Evolutionary conservation across 768 basidiomycete genomes (phyloP).

Genomic region (Lactifluus subvellereus): DNA sequence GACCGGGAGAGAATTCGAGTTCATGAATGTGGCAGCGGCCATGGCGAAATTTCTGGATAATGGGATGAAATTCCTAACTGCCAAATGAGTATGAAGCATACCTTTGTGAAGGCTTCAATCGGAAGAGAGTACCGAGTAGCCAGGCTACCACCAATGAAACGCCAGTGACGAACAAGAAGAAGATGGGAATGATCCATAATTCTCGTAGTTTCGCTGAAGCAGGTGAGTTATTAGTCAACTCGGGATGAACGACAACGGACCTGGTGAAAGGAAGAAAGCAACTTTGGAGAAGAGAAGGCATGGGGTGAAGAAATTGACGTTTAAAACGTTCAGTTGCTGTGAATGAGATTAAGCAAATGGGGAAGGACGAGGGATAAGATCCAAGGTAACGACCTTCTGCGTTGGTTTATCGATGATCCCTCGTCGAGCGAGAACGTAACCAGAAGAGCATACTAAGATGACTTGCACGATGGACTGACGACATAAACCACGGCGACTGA

Average conservation of each 20-base stretch:
- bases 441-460: constrained; percentile 77
- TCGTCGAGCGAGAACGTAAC: constrained; percentile 69
- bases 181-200: constrained; percentile 80
- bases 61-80: neutral
- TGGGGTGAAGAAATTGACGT: constrained; percentile 86
- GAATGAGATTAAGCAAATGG: neutral
- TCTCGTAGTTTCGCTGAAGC: constrained; percentile 64
- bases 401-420: constrained; percentile 86
- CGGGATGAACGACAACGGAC: constrained; percentile 32
- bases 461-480: constrained; percentile 82
- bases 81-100: constrained; percentile 30
- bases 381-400: constrained; percentile 59
- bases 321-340: constrained; percentile 73
- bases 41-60: constrained; percentile 62
- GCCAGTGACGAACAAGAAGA: constrained; percentile 72
- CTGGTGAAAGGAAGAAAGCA: constrained; percentile 77
- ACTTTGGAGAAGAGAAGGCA: constrained; percentile 91
- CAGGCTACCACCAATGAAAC: constrained; percentile 68
- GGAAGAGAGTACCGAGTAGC: constrained; percentile 52
- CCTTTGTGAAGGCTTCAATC: constrained; percentile 74
- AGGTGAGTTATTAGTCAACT: neutral
- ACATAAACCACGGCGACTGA: neutral
- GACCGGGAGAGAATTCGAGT: constrained; percentile 91
- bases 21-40: constrained; percentile 87
- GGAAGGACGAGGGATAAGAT: neutral